A percentile compares a stretch with the other conserved stretches of the same genome.
phyloP scores from a whole-genome alignment of 73 alveolate species.

The Breviolum minutum region DNA sequence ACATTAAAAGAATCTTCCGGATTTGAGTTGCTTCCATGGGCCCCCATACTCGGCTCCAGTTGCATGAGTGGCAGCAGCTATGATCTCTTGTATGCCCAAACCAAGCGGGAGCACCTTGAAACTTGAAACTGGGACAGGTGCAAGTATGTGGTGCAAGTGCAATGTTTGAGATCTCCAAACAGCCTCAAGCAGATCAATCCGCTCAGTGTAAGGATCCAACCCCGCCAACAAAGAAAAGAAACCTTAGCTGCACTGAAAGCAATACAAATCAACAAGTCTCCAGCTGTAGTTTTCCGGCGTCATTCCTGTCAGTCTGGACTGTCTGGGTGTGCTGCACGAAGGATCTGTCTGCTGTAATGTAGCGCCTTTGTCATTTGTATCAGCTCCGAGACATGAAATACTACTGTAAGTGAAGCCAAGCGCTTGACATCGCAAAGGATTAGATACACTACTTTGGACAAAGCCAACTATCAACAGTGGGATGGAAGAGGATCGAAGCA shows the following conservation, averaged over 20 bases:
- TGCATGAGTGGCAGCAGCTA: not conserved
- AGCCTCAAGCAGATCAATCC: not conserved
- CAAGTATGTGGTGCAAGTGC: too few relatives aligned
- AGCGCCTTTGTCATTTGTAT: conserved; percentile 38
- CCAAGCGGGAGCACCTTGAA: conserved; percentile 9
- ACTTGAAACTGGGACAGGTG: not conserved
- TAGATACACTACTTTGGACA: too few relatives aligned
- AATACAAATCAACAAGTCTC: too few relatives aligned
- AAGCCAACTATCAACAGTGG: too few relatives aligned
- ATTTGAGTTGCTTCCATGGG: too few relatives aligned
- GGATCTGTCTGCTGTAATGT: conserved; percentile 85
- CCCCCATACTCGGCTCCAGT: not conserved
- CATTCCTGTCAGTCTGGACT: not conserved
- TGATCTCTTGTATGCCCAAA: conserved; percentile 28
- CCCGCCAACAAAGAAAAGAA: conserved; percentile 68
- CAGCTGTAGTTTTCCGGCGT: not conserved
- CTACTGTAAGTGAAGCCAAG: too few relatives aligned
- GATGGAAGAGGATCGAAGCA: too few relatives aligned
- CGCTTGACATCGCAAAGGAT: too few relatives aligned
- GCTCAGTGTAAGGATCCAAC: not conserved
- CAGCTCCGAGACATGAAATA: too few relatives aligned
- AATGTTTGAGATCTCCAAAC: too few relatives aligned
- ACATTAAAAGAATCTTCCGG: too few relatives aligned
- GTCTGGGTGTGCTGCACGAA: conserved; percentile 14
- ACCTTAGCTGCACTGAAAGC: not conserved